Percentiles rank a stretch among this genome's conserved stretches.
These are phyloP conservation scores for Neltuma alba DNA, from an alignment of 306 rosid species.

Conservation along the genomic window DNA sequence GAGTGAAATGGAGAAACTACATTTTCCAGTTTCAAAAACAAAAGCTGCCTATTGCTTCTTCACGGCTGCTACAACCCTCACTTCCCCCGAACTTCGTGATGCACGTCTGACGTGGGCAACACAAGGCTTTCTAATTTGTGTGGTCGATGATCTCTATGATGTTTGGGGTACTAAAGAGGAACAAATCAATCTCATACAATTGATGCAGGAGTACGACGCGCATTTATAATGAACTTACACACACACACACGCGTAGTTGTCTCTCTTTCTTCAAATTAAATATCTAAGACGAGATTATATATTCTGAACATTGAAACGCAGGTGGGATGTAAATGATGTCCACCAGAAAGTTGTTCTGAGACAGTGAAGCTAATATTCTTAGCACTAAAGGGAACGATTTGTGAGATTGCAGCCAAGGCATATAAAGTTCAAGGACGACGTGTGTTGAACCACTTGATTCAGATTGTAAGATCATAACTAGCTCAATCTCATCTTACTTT, in stretches of 20 bases:
- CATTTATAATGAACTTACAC: not conserved
- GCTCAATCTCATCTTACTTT: too few species aligned
- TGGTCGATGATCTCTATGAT: slow-evolving; percentile 59
- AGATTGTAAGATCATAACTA: slow-evolving; percentile 60
- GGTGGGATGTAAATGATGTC: slow-evolving; percentile 56
- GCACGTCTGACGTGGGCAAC: slow-evolving; percentile 67
- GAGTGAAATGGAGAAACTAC: not conserved
- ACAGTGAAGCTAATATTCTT: slow-evolving; percentile 52
- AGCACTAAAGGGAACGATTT: slow-evolving; percentile 41
- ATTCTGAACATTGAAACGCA: not conserved
- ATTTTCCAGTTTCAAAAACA: not conserved
- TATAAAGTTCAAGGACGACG: slow-evolving; percentile 35
- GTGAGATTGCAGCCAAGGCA: slow-evolving; percentile 50
- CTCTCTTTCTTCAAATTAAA: too few species aligned
- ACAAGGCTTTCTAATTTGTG: slow-evolving; percentile 46
- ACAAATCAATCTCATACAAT: slow-evolving; percentile 35
- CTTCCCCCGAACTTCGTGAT: slow-evolving; percentile 40
- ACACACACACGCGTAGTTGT: too few species aligned
- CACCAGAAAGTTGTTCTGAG: slow-evolving; percentile 54
- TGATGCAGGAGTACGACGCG: slow-evolving; percentile 53
- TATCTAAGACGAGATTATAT: too few species aligned
- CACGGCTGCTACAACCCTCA: too few species aligned
- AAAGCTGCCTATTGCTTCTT: not conserved
- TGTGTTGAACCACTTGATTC: slow-evolving; percentile 42
- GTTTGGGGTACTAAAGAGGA: slow-evolving; percentile 62